phyloP scores from a whole-genome alignment of 495 filamentous ascomycete genomes.

The Tuber microsphaerosporum region DNA sequence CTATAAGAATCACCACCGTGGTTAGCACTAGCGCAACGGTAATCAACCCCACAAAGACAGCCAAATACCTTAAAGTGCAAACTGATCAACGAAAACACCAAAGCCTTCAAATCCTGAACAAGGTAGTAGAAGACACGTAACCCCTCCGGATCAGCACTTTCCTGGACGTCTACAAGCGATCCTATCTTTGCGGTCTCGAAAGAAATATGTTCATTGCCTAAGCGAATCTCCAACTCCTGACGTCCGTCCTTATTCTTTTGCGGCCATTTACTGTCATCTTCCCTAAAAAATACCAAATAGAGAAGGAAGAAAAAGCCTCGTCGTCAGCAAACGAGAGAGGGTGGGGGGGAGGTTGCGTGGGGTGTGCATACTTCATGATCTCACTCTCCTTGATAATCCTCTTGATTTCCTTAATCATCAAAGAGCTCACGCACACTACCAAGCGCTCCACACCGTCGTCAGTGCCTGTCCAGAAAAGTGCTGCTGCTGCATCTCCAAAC shows the following conservation, averaged over 20 bases:
- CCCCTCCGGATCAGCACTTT: constrained; percentile 92
- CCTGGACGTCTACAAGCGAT: constrained; percentile 90
- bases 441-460: constrained; percentile 12
- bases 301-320: background rate
- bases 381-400: constrained; percentile 95
- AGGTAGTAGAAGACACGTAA: constrained; percentile 99
- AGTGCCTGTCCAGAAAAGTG: constrained; percentile 9
- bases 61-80: constrained; percentile 84
- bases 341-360: background rate
- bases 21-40: background rate
- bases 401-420: constrained; percentile 92
- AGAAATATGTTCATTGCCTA: constrained; percentile 94
- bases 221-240: constrained; percentile 89
- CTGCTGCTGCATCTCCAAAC: background rate
- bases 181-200: constrained; percentile 99
- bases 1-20: constrained; percentile 40
- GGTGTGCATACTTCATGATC: constrained; percentile 74
- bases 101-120: constrained; percentile 92
- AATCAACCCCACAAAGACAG: constrained; percentile 6
- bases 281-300: constrained; percentile 50
- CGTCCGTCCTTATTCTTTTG: constrained; percentile 98
- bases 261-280: constrained; percentile 99
- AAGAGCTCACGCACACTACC: constrained; percentile 88
- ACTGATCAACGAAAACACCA: constrained; percentile 92
- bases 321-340: background rate